phyloP scores from a whole-genome alignment of 441 rosid genomes.

The California macrophylla region DNA sequence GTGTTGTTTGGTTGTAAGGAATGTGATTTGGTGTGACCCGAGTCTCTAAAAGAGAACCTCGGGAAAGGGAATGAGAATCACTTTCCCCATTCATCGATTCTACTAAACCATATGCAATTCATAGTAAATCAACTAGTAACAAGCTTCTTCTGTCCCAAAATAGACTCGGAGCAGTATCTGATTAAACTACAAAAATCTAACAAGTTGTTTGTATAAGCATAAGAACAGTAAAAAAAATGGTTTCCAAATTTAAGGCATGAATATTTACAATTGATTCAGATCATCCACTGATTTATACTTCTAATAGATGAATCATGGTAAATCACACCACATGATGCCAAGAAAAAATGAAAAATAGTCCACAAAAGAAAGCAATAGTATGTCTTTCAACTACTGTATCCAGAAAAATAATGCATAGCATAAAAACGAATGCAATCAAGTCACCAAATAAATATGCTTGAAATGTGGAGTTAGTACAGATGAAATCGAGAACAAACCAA shows the following conservation, averaged over 20 bases:
- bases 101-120: not conserved
- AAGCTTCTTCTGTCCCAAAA: not conserved
- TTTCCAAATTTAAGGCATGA: not conserved
- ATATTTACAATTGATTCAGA: not conserved
- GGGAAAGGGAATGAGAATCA: not conserved
- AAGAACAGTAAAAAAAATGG: not conserved
- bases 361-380: not conserved
- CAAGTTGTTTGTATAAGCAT: not conserved
- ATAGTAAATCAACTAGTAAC: not conserved
- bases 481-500: slow-evolving; percentile 47
- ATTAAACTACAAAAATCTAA: not conserved
- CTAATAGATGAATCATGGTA: not conserved
- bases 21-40: no score
- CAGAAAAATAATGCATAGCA: not conserved
- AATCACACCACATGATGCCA: not conserved
- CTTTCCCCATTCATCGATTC: not conserved
- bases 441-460: slow-evolving; percentile 8
- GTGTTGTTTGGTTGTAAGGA: no score
- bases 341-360: not conserved
- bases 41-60: no score
- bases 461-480: slow-evolving; percentile 9
- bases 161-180: not conserved
- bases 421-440: not conserved
- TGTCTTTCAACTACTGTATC: not conserved
- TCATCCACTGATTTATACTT: not conserved